Evolutionary conservation across 2,329 filamentous ascomycete genomes (phyloP).

Genomic region (Colletotrichum neosansevieriae): DNA sequence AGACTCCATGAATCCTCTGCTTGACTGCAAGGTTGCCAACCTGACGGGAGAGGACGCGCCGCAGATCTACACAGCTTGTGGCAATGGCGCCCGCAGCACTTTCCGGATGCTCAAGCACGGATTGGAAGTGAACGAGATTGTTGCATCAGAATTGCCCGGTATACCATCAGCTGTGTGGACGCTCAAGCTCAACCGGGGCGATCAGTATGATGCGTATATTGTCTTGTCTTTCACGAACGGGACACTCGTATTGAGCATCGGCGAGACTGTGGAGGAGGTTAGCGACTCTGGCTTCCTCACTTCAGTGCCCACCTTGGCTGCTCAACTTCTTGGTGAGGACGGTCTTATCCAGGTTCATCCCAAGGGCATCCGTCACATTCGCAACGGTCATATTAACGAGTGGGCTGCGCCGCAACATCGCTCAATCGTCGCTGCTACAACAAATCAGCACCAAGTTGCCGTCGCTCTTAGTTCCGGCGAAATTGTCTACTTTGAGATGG

Average conservation of each 20-base stretch:
- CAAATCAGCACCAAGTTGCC: conserved; percentile 92
- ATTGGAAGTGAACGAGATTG: conserved; percentile 91
- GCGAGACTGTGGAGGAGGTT: conserved; percentile 96
- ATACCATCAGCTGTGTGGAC: conserved; percentile 96
- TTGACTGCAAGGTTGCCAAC: conserved; percentile 93
- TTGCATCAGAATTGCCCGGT: conserved; percentile 91
- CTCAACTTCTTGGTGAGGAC: conserved; percentile 94
- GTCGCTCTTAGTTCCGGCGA: conserved; percentile 95
- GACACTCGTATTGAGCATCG: conserved; percentile 93
- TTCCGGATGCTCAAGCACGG: conserved; percentile 95
- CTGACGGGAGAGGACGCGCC: conserved; percentile 92
- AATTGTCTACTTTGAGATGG: conserved; percentile 98
- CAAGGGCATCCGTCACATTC: conserved; percentile 94
- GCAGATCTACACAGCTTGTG: conserved; percentile 94
- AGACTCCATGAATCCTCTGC: conserved; percentile 88
- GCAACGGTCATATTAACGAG: conserved; percentile 83
- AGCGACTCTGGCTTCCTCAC: conserved; percentile 93
- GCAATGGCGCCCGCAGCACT: conserved; percentile 87
- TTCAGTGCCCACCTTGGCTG: conserved; percentile 88
- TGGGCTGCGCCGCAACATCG: conserved; percentile 95
- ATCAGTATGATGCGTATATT: conserved; percentile 94
- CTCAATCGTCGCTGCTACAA: conserved; percentile 93
- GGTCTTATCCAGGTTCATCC: conserved; percentile 94
- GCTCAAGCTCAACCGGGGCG: conserved; percentile 83
- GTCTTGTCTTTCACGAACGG: conserved; percentile 92